Percentiles rank a stretch among this genome's conserved stretches.
These are phyloP conservation scores for Sonneratia alba DNA, from an alignment of 345 rosid genomes.

Conservation along the genomic window DNA sequence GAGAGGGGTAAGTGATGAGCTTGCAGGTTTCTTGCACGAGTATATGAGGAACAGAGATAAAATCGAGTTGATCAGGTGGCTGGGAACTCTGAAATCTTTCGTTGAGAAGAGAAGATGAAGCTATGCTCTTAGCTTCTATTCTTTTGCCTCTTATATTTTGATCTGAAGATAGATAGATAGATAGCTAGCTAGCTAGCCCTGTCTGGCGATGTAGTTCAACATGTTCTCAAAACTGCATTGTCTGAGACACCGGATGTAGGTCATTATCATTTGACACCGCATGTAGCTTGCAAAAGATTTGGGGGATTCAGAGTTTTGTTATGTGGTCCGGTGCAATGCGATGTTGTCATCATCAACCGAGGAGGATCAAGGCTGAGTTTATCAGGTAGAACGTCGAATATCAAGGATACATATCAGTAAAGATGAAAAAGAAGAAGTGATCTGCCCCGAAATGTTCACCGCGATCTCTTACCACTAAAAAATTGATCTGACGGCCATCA, in stretches of 20 bases:
- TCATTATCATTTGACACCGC: no score
- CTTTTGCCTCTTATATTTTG: not conserved
- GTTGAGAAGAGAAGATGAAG: conserved; percentile 30
- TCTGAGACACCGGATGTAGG: not conserved
- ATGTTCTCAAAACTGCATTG: not conserved
- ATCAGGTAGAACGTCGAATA: no score
- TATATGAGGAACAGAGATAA: conserved; percentile 67
- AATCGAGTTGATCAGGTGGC: conserved; percentile 63
- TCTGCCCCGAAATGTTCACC: no score
- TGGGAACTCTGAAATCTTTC: conserved; percentile 57
- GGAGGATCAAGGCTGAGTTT: no score
- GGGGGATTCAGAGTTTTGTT: no score
- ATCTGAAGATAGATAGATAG: not conserved
- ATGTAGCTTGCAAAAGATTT: no score
- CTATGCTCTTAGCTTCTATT: not conserved
- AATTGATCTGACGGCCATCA: no score
- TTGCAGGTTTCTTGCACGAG: conserved; percentile 69
- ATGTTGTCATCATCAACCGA: no score
- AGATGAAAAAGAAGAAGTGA: no score
- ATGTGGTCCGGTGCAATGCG: no score
- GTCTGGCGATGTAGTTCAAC: not conserved
- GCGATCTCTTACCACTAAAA: no score
- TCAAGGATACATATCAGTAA: no score
- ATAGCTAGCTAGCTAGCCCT: not conserved
- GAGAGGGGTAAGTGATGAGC: conserved; percentile 55